These are phyloP conservation scores for Fusarium globosum DNA, from an alignment of 2,329 filamentous ascomycete genomes.

Conservation along the genomic window DNA sequence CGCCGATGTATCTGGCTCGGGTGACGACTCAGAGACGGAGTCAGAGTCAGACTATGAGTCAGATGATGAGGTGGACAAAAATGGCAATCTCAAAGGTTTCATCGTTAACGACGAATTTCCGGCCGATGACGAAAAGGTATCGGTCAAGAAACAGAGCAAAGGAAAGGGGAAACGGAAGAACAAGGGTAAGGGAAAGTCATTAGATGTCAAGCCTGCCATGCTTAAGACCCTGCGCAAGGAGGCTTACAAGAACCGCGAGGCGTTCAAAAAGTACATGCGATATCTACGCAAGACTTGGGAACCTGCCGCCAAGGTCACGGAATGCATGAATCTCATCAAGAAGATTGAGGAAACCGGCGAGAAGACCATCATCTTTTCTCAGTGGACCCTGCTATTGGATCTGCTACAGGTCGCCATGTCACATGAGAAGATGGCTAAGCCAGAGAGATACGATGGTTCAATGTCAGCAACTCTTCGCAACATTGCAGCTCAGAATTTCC, in stretches of 20 bases:
- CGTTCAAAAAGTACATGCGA: slow-evolving; percentile 75
- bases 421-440: slow-evolving; percentile 70
- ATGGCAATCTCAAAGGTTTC: slow-evolving; percentile 63
- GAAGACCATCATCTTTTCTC: slow-evolving; percentile 81
- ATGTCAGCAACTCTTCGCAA: slow-evolving; percentile 79
- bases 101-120: slow-evolving; percentile 58
- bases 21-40: slow-evolving; percentile 43
- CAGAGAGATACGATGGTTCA: slow-evolving; percentile 81
- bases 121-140: slow-evolving; percentile 38
- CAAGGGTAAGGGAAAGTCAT: slow-evolving; percentile 55
- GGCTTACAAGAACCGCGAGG: slow-evolving; percentile 70
- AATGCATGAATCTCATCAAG: slow-evolving; percentile 78
- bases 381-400: slow-evolving; percentile 81
- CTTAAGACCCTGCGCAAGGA: slow-evolving; percentile 75
- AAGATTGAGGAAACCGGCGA: slow-evolving; percentile 71
- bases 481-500: slow-evolving; percentile 72
- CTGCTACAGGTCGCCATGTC: slow-evolving; percentile 79
- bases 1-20: slow-evolving; percentile 45
- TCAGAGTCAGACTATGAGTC: slow-evolving; percentile 46
- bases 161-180: slow-evolving; percentile 40
- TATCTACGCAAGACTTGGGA: slow-evolving; percentile 77
- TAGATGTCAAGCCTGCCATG: slow-evolving; percentile 62
- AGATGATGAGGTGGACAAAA: slow-evolving; percentile 49
- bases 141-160: slow-evolving; percentile 35
- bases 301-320: slow-evolving; percentile 84